These are phyloP conservation scores for Eimeria acervulina DNA, from an alignment of 169 alveolate species.

Conservation along the genomic window DNA sequence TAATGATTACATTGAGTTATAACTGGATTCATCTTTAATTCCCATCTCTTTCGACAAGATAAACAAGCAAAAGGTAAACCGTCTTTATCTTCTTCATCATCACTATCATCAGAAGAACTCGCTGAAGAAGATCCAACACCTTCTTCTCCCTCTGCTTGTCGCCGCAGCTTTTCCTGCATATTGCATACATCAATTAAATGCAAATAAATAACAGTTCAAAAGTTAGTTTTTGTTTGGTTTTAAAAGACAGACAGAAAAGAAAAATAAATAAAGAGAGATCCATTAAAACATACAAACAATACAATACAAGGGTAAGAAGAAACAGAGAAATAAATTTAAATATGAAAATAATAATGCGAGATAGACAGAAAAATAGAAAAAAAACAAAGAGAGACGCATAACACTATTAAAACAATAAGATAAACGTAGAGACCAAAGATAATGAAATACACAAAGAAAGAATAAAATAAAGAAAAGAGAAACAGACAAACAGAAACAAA, in stretches of 20 bases:
- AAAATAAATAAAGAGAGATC: background rate
- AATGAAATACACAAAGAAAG: too few species aligned
- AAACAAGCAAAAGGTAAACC: conserved; percentile 90
- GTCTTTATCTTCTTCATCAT: conserved; percentile 84
- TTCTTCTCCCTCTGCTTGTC: conserved; percentile 63
- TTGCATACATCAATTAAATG: background rate
- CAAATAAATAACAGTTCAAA: background rate
- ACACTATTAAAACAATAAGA: too few species aligned
- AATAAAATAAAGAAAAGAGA: too few species aligned
- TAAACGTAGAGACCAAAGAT: too few species aligned
- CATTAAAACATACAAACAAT: background rate
- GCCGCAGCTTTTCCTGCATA: conserved; percentile 36
- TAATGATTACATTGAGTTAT: conserved; percentile 95
- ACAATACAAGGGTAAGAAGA: background rate
- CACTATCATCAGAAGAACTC: conserved; percentile 45
- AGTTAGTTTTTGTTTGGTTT: too few species aligned
- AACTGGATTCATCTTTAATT: conserved; percentile 92
- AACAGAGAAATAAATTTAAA: background rate
- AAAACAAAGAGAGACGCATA: too few species aligned
- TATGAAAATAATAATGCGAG: background rate
- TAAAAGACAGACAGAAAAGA: background rate
- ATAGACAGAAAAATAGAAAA: too few species aligned
- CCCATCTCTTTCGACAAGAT: conserved; percentile 94
- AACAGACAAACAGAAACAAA: background rate
- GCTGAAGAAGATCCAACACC: background rate